Percentiles rank a stretch among this genome's conserved stretches.
phyloP scores from a whole-genome alignment of 2,329 filamentous ascomycete genomes.

The Mollisiaceae sp. region DNA sequence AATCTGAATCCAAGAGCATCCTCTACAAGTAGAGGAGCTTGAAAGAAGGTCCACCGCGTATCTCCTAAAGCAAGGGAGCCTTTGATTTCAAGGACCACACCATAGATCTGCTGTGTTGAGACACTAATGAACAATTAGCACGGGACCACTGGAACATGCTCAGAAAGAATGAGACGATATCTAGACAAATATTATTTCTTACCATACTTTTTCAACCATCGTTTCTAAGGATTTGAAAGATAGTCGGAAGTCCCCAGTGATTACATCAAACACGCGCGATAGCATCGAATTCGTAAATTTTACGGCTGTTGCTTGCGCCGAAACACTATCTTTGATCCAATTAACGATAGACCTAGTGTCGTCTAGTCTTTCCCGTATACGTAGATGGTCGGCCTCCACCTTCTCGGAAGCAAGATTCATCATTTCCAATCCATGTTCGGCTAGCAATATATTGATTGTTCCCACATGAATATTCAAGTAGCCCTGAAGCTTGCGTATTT shows the following conservation, averaged over 20 bases:
- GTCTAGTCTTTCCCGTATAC: not conserved
- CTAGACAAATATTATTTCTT: not conserved
- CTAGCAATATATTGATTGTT: not conserved
- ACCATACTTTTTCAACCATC: not conserved
- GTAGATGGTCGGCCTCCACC: not conserved
- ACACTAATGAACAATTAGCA: no score
- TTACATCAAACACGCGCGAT: not conserved
- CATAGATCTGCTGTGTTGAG: slow-evolving; percentile 26
- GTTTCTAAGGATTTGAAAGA: not conserved
- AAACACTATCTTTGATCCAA: not conserved
- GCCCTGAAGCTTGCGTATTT: not conserved
- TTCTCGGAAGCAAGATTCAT: not conserved
- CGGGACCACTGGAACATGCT: no score
- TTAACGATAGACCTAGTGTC: not conserved
- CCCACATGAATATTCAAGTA: not conserved
- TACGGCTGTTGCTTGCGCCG: not conserved
- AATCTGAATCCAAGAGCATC: slow-evolving; percentile 23
- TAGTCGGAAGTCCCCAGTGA: not conserved
- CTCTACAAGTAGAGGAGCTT: slow-evolving; percentile 22
- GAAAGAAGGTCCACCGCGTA: slow-evolving; percentile 19
- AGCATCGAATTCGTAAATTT: not conserved
- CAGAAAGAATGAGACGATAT: no score
- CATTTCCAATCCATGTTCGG: not conserved
- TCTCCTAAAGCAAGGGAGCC: not conserved
- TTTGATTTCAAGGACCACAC: slow-evolving; percentile 21